These are phyloP conservation scores for Cunninghamia lanceolata DNA, from an alignment of 75 land plant species.

Conservation along the genomic window DNA sequence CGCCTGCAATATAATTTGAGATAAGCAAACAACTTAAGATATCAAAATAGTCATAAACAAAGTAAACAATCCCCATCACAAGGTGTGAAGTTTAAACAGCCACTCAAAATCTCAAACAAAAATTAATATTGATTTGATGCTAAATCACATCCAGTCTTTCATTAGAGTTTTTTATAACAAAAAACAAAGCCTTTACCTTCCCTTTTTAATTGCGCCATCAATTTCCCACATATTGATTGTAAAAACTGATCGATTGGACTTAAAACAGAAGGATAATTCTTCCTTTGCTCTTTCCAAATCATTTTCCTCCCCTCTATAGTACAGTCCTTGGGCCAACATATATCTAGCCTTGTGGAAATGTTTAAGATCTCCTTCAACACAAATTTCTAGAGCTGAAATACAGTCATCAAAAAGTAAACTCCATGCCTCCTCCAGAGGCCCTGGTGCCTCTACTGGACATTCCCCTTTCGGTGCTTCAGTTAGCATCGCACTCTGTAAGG, in stretches of 20 bases:
- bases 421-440: conserved; percentile 56
- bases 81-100: neutral
- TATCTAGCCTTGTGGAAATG: conserved; percentile 98
- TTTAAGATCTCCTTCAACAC: conserved; percentile 96
- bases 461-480: conserved; percentile 10
- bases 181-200: conserved; percentile 42
- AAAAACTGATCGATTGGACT: conserved; percentile 85
- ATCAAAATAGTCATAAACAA: neutral
- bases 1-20: conserved; percentile 47
- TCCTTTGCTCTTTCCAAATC: conserved; percentile 91
- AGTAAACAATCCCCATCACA: neutral
- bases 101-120: neutral
- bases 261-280: conserved; percentile 98
- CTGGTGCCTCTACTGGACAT: conserved; percentile 12
- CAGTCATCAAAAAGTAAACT: conserved; percentile 76
- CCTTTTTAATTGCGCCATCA: conserved; percentile 73
- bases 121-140: neutral
- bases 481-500: neutral
- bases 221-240: conserved; percentile 99
- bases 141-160: neutral
- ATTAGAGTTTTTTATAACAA: neutral
- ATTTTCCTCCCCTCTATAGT: conserved; percentile 56
- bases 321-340: conserved; percentile 73
- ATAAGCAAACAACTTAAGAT: neutral
- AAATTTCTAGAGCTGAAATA: conserved; percentile 71